Evolutionary conservation across 2,329 filamentous ascomycete species (phyloP).

Genomic region (Arthrinium puccinioides): DNA sequence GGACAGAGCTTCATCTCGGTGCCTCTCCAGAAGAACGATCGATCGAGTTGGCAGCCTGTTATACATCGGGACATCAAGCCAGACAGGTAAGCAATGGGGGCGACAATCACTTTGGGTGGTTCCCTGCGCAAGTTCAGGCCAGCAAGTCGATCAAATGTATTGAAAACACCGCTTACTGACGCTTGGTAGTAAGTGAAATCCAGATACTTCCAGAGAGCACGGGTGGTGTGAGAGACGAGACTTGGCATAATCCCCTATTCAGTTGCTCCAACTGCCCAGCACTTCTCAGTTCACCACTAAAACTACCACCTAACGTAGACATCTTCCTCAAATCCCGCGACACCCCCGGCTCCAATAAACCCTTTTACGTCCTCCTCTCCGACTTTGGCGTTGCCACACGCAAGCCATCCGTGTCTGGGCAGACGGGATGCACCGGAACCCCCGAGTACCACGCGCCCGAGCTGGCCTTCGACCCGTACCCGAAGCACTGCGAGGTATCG

Average conservation of each 20-base stretch:
- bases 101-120: too few species aligned
- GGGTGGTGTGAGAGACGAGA: too few species aligned
- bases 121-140: not conserved
- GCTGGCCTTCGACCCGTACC: conserved; percentile 9
- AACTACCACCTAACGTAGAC: not conserved
- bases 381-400: conserved; percentile 10
- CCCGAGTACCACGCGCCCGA: conserved; percentile 12
- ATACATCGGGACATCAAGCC: conserved; percentile 15
- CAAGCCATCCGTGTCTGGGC: not conserved
- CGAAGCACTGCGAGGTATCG: too few species aligned
- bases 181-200: not conserved
- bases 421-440: conserved; percentile 2
- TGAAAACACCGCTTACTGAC: too few species aligned
- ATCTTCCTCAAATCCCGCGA: conserved; percentile 12
- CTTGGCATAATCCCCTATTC: too few species aligned
- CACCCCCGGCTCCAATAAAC: conserved; percentile 10
- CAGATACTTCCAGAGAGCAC: not conserved
- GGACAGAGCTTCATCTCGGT: conserved; percentile 8
- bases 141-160: not conserved
- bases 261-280: too few species aligned
- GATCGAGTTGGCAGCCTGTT: conserved; percentile 7
- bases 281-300: not conserved
- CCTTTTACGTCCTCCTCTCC: conserved; percentile 9
- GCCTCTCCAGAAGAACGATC: conserved; percentile 4
- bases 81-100: conserved; percentile 7